Evolutionary conservation across 169 alveolate species (phyloP).

Genomic region (Sarcocystis neurona): DNA sequence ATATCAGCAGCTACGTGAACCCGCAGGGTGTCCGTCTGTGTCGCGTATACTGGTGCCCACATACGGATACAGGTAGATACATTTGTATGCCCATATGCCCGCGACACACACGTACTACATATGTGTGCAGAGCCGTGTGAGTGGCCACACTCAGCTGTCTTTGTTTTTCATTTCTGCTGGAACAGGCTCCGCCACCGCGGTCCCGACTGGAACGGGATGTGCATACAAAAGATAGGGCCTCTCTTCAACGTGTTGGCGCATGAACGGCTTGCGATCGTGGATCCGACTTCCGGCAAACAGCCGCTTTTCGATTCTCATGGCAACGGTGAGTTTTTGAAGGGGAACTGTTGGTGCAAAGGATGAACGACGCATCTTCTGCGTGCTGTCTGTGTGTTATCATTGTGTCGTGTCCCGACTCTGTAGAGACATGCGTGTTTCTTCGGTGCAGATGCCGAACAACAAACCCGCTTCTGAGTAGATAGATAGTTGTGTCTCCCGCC

Average conservation of each 20-base stretch:
- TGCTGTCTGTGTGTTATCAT: too few species aligned
- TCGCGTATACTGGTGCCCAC: background rate
- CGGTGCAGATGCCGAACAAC: too few species aligned
- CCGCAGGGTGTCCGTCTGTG: background rate
- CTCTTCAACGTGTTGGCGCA: slow-evolving; percentile 33
- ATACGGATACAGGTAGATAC: too few species aligned
- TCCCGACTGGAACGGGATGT: slow-evolving; percentile 66
- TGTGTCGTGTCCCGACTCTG: too few species aligned
- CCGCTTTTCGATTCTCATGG: slow-evolving; percentile 56
- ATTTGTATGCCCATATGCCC: too few species aligned
- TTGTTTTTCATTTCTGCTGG: background rate
- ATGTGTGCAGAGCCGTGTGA: background rate
- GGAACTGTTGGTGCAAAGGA: too few species aligned
- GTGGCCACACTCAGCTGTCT: background rate
- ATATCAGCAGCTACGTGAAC: too few species aligned
- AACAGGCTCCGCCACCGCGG: slow-evolving; percentile 61
- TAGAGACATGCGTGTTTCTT: too few species aligned
- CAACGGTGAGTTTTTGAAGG: background rate
- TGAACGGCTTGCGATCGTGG: slow-evolving; percentile 64
- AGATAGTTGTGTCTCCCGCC: too few species aligned
- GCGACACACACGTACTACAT: background rate
- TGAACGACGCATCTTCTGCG: too few species aligned
- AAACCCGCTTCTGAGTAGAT: too few species aligned
- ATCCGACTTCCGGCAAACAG: slow-evolving; percentile 63
- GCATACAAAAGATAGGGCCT: background rate